phyloP scores from a whole-genome alignment of 2,329 filamentous ascomycete genomes.

The Fusarium graminum region DNA sequence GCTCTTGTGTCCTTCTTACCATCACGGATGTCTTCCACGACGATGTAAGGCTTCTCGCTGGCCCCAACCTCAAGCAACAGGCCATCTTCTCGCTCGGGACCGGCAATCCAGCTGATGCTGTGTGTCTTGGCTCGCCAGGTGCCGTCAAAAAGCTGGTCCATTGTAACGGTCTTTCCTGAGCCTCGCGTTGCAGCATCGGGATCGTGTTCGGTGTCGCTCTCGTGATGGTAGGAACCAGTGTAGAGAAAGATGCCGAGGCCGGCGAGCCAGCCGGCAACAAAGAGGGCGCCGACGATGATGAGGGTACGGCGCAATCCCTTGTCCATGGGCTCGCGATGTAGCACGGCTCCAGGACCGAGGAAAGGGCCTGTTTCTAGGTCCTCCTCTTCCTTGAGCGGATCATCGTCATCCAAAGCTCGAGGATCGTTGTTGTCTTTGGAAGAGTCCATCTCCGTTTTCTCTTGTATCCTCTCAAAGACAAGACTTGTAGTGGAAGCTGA shows the following conservation, averaged over 20 bases:
- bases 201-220: conserved; percentile 73
- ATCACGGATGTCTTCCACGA: conserved; percentile 86
- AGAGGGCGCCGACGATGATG: conserved; percentile 70
- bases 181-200: conserved; percentile 74
- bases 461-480: conserved; percentile 81
- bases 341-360: conserved; percentile 56
- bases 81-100: conserved; percentile 83
- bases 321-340: conserved; percentile 70
- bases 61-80: conserved; percentile 80
- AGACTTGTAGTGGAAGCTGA: conserved; percentile 87
- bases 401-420: conserved; percentile 60
- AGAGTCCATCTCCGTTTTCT: conserved; percentile 59
- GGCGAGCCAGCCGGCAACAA: conserved; percentile 76
- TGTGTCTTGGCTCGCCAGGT: conserved; percentile 74
- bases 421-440: conserved; percentile 48
- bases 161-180: conserved; percentile 77
- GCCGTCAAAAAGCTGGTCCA: conserved; percentile 77
- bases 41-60: conserved; percentile 77
- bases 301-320: conserved; percentile 72
- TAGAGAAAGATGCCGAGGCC: conserved; percentile 76
- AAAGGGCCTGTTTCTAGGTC: conserved; percentile 68
- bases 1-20: conserved; percentile 50
- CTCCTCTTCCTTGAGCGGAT: conserved; percentile 54
- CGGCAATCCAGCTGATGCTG: conserved; percentile 81
- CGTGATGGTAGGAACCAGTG: conserved; percentile 74